phyloP scores from a whole-genome alignment of 2,329 filamentous ascomycete species.

The Ascochyta viciae-villosae region DNA sequence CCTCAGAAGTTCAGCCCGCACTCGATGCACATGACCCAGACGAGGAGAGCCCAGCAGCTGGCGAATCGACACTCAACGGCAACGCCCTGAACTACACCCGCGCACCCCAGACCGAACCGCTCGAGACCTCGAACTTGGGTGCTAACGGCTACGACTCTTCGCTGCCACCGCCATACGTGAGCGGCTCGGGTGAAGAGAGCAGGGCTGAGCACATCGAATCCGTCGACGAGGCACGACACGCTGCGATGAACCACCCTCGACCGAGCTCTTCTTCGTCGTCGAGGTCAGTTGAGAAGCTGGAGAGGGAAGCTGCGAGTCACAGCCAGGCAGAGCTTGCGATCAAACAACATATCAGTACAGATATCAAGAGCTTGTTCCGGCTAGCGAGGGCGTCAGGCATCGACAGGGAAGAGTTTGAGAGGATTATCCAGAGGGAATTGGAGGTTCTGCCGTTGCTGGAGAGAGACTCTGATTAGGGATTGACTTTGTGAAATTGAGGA shows the following conservation, averaged over 20 bases:
- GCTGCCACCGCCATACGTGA: slow-evolving; percentile 34
- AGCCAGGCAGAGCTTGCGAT: slow-evolving; percentile 75
- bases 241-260: slow-evolving; percentile 42
- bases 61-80: slow-evolving; percentile 62
- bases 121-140: slow-evolving; percentile 48
- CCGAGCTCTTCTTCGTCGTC: slow-evolving; percentile 52
- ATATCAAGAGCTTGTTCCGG: slow-evolving; percentile 77
- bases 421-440: slow-evolving; percentile 73
- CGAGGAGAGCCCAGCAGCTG: slow-evolving; percentile 60
- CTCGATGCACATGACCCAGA: slow-evolving; percentile 85
- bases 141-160: slow-evolving; percentile 42
- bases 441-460: slow-evolving; percentile 75
- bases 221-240: slow-evolving; percentile 28
- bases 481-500: not conserved
- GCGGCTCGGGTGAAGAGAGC: slow-evolving; percentile 17
- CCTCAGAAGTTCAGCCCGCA: slow-evolving; percentile 75
- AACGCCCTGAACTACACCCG: slow-evolving; percentile 54
- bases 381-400: slow-evolving; percentile 76
- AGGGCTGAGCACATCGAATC: slow-evolving; percentile 33
- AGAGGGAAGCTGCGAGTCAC: slow-evolving; percentile 62
- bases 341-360: slow-evolving; percentile 79
- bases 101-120: slow-evolving; percentile 53
- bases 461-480: slow-evolving; percentile 49
- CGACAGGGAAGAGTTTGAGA: slow-evolving; percentile 75
- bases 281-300: slow-evolving; percentile 64